Evolutionary conservation across 2,329 filamentous ascomycete species (phyloP).

Genomic region (Thermoascus crustaceus): DNA sequence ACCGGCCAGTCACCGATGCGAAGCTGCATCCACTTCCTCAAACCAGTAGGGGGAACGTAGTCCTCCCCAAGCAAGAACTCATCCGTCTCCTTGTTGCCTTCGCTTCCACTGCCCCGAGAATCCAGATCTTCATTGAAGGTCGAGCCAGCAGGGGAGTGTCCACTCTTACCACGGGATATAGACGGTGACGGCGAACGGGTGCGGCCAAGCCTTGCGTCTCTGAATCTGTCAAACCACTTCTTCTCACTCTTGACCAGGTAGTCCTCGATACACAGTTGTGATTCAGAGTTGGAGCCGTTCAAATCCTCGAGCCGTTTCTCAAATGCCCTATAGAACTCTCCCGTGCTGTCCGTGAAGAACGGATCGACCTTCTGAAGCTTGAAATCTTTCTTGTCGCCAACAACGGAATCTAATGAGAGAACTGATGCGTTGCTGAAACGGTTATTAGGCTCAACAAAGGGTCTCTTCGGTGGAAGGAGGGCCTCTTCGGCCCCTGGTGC

Average conservation of each 20-base stretch:
- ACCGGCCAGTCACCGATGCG: conserved; percentile 57
- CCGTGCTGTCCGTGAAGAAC: conserved; percentile 58
- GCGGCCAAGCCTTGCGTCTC: conserved; percentile 51
- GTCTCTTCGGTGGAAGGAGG: conserved; percentile 20
- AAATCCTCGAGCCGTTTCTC: conserved; percentile 50
- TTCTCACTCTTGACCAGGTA: conserved; percentile 59
- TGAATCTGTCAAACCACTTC: conserved; percentile 55
- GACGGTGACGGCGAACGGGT: conserved; percentile 34
- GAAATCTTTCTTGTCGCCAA: conserved; percentile 54
- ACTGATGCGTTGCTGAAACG: conserved; percentile 37
- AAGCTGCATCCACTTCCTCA: conserved; percentile 48
- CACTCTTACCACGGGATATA: conserved; percentile 23
- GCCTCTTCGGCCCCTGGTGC: conserved; percentile 25
- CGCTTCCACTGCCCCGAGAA: conserved; percentile 27
- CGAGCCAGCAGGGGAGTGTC: conserved; percentile 30
- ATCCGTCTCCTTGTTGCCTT: conserved; percentile 35
- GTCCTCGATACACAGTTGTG: conserved; percentile 55
- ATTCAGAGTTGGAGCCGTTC: conserved; percentile 50
- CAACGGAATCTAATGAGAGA: conserved; percentile 49
- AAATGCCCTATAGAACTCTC: conserved; percentile 53
- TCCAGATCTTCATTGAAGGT: conserved; percentile 33
- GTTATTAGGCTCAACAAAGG: conserved; percentile 22
- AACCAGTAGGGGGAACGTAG: conserved; percentile 49
- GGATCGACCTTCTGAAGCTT: conserved; percentile 59
- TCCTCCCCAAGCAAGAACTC: conserved; percentile 50